A percentile compares a stretch with the other conserved stretches of the same genome.
Evolutionary conservation across 2,329 filamentous ascomycete species (phyloP).

Genomic region (Gaeumannomyces sp.): DNA sequence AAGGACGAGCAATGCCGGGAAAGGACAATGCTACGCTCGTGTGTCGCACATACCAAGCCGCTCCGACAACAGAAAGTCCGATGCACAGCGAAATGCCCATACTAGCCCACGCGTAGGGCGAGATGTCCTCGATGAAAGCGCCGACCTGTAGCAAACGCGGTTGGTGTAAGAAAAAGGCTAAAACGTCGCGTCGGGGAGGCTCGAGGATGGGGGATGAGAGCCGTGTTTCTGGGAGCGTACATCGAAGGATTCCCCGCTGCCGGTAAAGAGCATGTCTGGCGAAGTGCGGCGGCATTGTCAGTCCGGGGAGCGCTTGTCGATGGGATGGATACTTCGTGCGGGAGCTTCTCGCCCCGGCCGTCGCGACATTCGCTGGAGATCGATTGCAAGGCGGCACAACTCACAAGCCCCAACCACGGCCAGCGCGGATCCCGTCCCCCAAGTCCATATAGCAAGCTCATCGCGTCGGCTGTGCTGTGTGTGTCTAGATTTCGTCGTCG

Average conservation of each 20-base stretch:
- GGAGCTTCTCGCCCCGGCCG: conserved; percentile 18
- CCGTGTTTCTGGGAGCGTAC: conserved; percentile 40
- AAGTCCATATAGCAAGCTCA: conserved; percentile 68
- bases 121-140: conserved; percentile 87
- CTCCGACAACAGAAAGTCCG: conserved; percentile 90
- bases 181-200: conserved; percentile 9
- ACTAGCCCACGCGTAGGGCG: conserved; percentile 89
- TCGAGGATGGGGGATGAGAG: conserved; percentile 2
- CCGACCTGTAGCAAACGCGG: conserved; percentile 58
- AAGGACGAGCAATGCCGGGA: not conserved
- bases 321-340: conserved; percentile 18
- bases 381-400: conserved; percentile 26
- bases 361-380: not conserved
- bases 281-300: conserved; percentile 1
- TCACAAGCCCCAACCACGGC: conserved; percentile 73
- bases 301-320: conserved; percentile 11
- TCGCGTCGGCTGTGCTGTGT: conserved; percentile 26
- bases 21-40: not conserved
- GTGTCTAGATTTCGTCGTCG: conserved; percentile 3
- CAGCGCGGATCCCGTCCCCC: conserved; percentile 63
- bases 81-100: conserved; percentile 92
- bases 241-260: conserved; percentile 93
- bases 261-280: conserved; percentile 96
- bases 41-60: conserved; percentile 70
- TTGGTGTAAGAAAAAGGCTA: conserved; percentile 21